These are phyloP conservation scores for Ceratonia siliqua DNA, from an alignment of 306 rosid genomes.

Conservation along the genomic window DNA sequence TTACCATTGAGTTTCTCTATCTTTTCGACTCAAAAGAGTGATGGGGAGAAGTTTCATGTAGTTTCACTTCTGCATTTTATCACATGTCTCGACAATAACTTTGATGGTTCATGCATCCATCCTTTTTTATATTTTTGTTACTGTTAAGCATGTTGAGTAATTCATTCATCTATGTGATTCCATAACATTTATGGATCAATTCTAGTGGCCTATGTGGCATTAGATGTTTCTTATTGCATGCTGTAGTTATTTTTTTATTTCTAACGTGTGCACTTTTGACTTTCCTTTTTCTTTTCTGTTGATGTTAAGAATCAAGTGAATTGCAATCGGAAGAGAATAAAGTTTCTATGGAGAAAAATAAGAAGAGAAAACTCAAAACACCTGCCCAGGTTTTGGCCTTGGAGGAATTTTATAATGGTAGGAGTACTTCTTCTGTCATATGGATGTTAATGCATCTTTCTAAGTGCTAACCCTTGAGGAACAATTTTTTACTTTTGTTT, in stretches of 20 bases:
- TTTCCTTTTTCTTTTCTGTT: constrained; percentile 39
- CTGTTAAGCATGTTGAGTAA: constrained; percentile 9
- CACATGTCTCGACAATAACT: neutral
- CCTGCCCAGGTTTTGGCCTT: constrained; percentile 74
- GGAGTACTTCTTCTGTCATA: constrained; percentile 24
- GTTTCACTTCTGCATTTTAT: neutral
- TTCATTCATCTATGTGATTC: constrained; percentile 12
- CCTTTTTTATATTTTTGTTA: neutral
- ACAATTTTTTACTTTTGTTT: constrained; percentile 27
- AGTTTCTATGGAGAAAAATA: constrained; percentile 57
- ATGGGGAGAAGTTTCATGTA: neutral
- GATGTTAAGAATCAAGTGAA: constrained; percentile 60
- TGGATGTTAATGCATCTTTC: constrained; percentile 14
- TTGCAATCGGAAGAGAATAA: constrained; percentile 78
- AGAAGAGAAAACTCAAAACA: constrained; percentile 87
- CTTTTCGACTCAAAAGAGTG: neutral
- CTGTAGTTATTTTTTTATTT: neutral
- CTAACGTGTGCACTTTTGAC: too few species aligned
- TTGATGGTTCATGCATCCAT: neutral
- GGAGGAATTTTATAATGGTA: constrained; percentile 89
- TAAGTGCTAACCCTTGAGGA: constrained; percentile 33
- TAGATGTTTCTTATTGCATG: neutral
- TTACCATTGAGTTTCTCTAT: neutral
- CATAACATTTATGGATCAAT: neutral
- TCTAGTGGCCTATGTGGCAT: constrained; percentile 1